These are phyloP conservation scores for Quercus tomentella DNA, from an alignment of 331 rosid genomes.

Conservation along the genomic window DNA sequence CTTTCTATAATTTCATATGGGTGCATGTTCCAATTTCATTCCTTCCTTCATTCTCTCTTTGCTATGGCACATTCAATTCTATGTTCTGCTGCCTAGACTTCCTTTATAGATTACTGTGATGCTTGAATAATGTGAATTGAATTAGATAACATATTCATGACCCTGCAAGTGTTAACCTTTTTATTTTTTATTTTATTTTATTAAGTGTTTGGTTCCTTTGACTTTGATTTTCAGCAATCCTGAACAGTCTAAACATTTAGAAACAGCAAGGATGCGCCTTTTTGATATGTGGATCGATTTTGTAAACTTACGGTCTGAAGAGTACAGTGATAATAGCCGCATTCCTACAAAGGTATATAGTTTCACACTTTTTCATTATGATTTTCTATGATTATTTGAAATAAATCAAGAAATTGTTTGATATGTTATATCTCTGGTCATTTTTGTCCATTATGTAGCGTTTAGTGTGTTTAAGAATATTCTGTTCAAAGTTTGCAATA, in stretches of 20 bases:
- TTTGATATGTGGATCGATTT: constrained; percentile 86
- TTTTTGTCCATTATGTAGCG: not conserved
- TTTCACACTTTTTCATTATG: not conserved
- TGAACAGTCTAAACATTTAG: constrained; percentile 93
- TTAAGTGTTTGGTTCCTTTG: not conserved
- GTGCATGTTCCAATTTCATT: too few species aligned
- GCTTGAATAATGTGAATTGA: too few species aligned
- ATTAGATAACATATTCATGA: not conserved
- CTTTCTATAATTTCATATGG: too few species aligned
- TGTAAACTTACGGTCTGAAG: constrained; percentile 86
- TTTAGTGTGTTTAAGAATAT: not conserved
- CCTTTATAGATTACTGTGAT: not conserved
- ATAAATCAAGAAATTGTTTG: not conserved
- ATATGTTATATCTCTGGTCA: not conserved
- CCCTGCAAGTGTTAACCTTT: not conserved
- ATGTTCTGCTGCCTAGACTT: not conserved
- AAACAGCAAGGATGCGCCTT: constrained; percentile 92
- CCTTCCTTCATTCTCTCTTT: too few species aligned
- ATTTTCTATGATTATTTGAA: too few species aligned
- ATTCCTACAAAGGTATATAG: constrained; percentile 69
- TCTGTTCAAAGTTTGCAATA: not conserved
- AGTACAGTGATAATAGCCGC: constrained; percentile 81
- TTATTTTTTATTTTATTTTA: constrained; percentile 1
- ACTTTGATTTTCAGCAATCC: constrained; percentile 66
- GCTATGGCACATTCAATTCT: too few species aligned